Percentiles rank a stretch among this genome's conserved stretches.
Conservation (phyloP, 345 rosid species). For the Dimocarpus longan region DNA sequence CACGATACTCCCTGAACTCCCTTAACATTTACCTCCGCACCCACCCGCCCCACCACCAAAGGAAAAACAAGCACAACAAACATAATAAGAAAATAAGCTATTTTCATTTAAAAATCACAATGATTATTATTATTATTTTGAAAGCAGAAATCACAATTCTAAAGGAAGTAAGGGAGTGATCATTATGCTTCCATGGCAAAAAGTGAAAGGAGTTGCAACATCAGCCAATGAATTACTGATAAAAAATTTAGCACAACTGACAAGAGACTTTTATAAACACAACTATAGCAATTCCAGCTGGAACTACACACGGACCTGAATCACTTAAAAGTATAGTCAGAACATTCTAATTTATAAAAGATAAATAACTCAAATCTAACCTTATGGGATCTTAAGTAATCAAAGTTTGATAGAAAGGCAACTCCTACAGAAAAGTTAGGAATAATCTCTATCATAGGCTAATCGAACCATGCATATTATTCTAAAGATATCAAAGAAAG, state of each 20-base stretch:
- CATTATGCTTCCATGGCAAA: background rate
- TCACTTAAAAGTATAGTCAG: background rate
- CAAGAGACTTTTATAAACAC: background rate
- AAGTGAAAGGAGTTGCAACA: background rate
- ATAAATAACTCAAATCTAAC: background rate
- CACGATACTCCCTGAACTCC: background rate
- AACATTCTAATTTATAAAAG: conserved; percentile 6
- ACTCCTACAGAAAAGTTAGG: background rate
- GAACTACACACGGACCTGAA: background rate
- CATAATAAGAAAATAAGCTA: background rate
- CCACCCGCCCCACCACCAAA: background rate
- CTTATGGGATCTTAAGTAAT: background rate
- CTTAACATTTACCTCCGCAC: background rate
- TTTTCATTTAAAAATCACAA: background rate
- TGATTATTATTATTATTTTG: background rate
- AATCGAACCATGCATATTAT: background rate
- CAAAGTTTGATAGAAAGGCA: background rate
- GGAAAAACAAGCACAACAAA: background rate
- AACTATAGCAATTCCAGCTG: background rate
- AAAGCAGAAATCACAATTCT: background rate
- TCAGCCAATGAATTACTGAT: background rate
- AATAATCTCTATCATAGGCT: conserved; percentile 2
- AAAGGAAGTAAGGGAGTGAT: background rate
- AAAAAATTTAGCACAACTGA: background rate
- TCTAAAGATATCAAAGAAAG: background rate